Base-by-base conservation (phyloP, 495 filamentous ascomycete species). In the Zalerion maritima region DNA sequence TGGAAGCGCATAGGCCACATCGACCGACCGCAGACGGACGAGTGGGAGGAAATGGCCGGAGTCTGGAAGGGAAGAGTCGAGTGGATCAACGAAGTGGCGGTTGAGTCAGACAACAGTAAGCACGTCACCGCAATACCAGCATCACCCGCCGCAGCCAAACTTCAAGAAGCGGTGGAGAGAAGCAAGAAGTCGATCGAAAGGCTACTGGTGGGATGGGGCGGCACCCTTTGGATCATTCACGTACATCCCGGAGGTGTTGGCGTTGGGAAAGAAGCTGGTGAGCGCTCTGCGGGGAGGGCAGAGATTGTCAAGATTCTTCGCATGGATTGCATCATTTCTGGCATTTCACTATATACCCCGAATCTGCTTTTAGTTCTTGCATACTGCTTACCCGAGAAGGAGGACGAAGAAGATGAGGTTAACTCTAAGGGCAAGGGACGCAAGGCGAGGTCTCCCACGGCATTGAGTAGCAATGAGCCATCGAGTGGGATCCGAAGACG, bases 1-100 rank as follows among this genome's bases (percentile, higher is more conserved):
- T 97, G 89, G 89, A 94, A 89, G 49, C 70, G 89, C n/a, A 78
- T 97, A 36, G 83, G 80, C 16, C 89, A 94, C 46, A 77, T 87
- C 25, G 85, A 85, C 40, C 68, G 79, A 28, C 85, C 85, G 2
- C 77, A 78, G 33, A 69, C 70, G 10, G 69, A 73, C 0, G 73
- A 72, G 21, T 94, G 85, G 79, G 82, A 93, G 34, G 87, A 94
- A 26, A 91, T 94, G 83, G 82, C 83, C 1, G 64, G 76, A 18
- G 81, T 94, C 6, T 93, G 91, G 81, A 96, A 87, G 52, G 81
- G 76, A 10, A 68, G 83, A 9, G 70, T 73, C 1, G 84, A 96
- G 45, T 97, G 89, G 89, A 71, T 96, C 23, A 81, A 94, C 42
- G 76, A 89, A 41, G 67, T 71, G 37, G 59, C 67, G 1, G 55